Percentiles rank a stretch among this genome's conserved stretches.
Conservation (phyloP, 2,329 filamentous ascomycete species). For the Beauveria sp. region DNA sequence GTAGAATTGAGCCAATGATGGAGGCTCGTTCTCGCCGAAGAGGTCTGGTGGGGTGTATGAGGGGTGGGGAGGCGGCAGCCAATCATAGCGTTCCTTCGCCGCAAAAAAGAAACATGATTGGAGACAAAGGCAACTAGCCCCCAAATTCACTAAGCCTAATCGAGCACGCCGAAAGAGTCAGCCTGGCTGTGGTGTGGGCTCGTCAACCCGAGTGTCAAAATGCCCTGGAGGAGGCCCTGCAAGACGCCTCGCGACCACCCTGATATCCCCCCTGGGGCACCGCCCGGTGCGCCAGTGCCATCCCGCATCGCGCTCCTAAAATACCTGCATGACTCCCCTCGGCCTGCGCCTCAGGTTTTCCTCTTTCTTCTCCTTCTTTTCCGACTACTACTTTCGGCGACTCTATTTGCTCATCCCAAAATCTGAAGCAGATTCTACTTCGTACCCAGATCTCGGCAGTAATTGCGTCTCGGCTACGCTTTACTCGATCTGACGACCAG, state of each 20-base stretch:
- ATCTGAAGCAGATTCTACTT: not conserved
- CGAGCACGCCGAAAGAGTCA: constrained; percentile 39
- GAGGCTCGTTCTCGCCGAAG: constrained; percentile 14
- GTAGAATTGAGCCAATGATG: constrained; percentile 2
- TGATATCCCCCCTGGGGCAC: not conserved
- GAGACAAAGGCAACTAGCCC: constrained; percentile 12
- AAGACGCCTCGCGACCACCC: not conserved
- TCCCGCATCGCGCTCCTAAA: constrained; percentile 15
- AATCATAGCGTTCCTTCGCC: constrained; percentile 1
- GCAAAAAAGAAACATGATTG: constrained; percentile 19
- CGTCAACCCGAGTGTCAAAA: no score
- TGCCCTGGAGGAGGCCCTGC: not conserved
- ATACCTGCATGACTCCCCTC: constrained; percentile 20
- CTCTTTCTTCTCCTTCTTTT: constrained; percentile 13
- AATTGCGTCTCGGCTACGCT: constrained; percentile 5
- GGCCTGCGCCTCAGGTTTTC: constrained; percentile 22
- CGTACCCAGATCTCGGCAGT: not conserved
- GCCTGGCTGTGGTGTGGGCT: constrained; percentile 10
- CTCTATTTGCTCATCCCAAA: not conserved
- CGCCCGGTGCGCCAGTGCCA: constrained; percentile 15
- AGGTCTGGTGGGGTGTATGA: not conserved
- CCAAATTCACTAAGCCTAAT: constrained; percentile 26
- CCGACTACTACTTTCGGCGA: not conserved
- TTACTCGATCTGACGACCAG: constrained; percentile 8
- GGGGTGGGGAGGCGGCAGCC: not conserved